Base-by-base conservation (phyloP, 2,329 filamentous ascomycete species). In the Bisporella sp. region DNA sequence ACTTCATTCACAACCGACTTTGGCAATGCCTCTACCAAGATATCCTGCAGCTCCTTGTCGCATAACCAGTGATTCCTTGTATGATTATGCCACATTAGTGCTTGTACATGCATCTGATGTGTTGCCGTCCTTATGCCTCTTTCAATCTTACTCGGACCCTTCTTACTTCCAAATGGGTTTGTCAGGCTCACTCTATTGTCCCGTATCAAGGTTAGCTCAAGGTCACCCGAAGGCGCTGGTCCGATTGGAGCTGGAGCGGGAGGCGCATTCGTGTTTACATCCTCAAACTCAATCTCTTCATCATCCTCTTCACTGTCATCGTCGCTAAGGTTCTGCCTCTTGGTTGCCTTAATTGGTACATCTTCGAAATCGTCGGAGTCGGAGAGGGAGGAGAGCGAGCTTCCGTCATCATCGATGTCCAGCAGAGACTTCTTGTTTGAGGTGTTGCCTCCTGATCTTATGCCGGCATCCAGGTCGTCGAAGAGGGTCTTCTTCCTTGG, bases 21-120 rank as follows among this genome's bases (percentile, higher is more conserved):
- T 0, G 87, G 77, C 5, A 96, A 61, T 51, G 89, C 84, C n/a
- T 82, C 81, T 4, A 93, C 74, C 64, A 96, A 74, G 12, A 83
- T 85, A 8, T 82, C 81, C 54, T 93, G 88, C 0, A 95, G 75
- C 54, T 87, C 79, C 4, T 76, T 67, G 60, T 97, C 87, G 58
- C 88, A 88, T 21, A 90, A 70, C 85, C 92, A 97, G 0, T 81
- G 75, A 65, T 97, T 96, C 41, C 88, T 81, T 11, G 93, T 69
- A 0, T 88, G 80, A 63, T 97, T 97, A 65, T 97, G 91, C 76
- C 86, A 96, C 53, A 99, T 77, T 12, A 99, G 72, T 47, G 83
- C 80, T 64, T 95, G 84, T 2, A 97, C 90, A 67, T 99, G 93
- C 58, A 96, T 76, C 59, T 88, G 87, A 67, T 99, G 93, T 1